Percentiles rank a stretch among this genome's conserved stretches.
These are phyloP conservation scores for Silene vulgaris DNA, from an alignment of 179 eudicot species.

Conservation along the genomic window DNA sequence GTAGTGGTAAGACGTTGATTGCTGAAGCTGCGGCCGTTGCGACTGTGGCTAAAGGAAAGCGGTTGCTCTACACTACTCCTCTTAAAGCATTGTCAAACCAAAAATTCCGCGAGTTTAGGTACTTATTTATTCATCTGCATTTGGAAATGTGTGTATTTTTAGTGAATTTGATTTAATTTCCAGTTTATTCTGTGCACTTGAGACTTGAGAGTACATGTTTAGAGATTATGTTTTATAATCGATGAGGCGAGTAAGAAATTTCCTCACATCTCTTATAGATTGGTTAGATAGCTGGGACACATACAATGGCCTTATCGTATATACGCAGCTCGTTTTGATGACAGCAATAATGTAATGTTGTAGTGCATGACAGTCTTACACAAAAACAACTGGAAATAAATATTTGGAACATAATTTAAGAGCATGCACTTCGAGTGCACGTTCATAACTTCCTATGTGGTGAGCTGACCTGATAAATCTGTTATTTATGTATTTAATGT, in stretches of 20 bases:
- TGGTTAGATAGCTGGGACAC: neutral
- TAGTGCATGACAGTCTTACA: neutral
- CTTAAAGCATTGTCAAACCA: slow-evolving; percentile 97
- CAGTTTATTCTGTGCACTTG: neutral
- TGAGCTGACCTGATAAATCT: neutral
- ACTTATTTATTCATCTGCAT: neutral
- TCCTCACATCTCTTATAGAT: neutral
- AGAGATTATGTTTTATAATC: neutral
- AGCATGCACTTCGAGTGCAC: neutral
- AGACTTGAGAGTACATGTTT: neutral
- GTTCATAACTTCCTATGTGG: neutral
- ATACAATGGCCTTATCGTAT: neutral
- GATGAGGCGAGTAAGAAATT: neutral
- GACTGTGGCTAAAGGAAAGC: slow-evolving; percentile 77
- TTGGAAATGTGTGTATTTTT: slow-evolving; percentile 1
- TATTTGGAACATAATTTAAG: neutral
- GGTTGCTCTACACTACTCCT: slow-evolving; percentile 90
- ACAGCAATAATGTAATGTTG: neutral
- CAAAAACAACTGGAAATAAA: neutral
- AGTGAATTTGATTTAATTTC: neutral
- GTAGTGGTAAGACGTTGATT: slow-evolving; percentile 91
- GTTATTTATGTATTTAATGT: neutral
- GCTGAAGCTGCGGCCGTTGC: slow-evolving; percentile 98
- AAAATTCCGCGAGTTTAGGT: slow-evolving; percentile 95
- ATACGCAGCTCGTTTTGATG: neutral